A percentile compares a stretch with the other conserved stretches of the same genome.
phyloP scores from a whole-genome alignment of 257 asterid species.

The Rehmannia glutinosa region DNA sequence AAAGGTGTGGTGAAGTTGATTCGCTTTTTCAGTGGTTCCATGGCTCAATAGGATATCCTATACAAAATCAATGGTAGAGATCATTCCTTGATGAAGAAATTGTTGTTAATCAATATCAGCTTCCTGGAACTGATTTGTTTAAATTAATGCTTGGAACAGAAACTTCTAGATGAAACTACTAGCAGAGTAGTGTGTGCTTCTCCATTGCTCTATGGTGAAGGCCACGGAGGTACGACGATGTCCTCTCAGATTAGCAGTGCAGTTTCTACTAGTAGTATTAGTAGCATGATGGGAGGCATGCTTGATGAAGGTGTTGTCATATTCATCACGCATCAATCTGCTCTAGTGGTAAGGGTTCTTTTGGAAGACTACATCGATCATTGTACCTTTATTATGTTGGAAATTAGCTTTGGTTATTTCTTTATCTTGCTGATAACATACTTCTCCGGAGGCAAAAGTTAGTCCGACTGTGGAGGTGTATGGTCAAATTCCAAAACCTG shows the following conservation, averaged over 20 bases:
- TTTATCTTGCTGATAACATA: conserved; percentile 14
- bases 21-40: conserved; percentile 57
- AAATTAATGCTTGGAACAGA: conserved; percentile 43
- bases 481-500: conserved; percentile 81
- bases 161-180: conserved; percentile 78
- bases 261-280: conserved; percentile 46
- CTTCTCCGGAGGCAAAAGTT: conserved; percentile 72
- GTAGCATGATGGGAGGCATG: conserved; percentile 69
- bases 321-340: conserved; percentile 79
- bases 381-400: conserved; percentile 13
- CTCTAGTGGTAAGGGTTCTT: conserved; percentile 76
- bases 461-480: conserved; percentile 71
- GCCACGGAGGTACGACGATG: conserved; percentile 39
- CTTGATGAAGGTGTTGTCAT: conserved; percentile 84
- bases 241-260: conserved; percentile 49
- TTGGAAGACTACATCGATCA: conserved; percentile 16
- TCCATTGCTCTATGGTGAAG: conserved; percentile 62
- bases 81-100: conserved; percentile 5
- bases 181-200: conserved; percentile 85
- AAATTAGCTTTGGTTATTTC: conserved; percentile 11
- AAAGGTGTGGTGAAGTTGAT: conserved; percentile 82
- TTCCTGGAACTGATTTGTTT: conserved; percentile 19
- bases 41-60: conserved; percentile 66
- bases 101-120: conserved; percentile 11
- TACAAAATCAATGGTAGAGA: conserved; percentile 54